These are phyloP conservation scores for Trichoderma harzianum DNA, from an alignment of 2,329 filamentous ascomycete species.

Conservation along the genomic window DNA sequence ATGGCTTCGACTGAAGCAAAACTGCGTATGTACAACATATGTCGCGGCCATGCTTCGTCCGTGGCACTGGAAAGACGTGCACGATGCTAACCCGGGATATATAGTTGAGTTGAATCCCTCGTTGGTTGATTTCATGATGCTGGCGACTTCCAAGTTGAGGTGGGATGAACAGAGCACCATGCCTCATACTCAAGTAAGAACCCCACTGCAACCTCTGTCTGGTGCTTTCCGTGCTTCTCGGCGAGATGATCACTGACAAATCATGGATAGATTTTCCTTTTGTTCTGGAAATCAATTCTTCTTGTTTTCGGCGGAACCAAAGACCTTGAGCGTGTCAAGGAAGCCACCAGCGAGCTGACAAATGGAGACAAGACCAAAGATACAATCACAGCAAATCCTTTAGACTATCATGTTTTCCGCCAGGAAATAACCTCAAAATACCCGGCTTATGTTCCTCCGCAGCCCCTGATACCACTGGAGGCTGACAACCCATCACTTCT, in stretches of 20 bases:
- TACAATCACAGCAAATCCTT: conserved; percentile 85
- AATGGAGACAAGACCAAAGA: conserved; percentile 63
- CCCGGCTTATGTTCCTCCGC: conserved; percentile 89
- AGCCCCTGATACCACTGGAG: conserved; percentile 77
- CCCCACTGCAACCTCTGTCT: conserved; percentile 17
- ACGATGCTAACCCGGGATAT: conserved; percentile 22
- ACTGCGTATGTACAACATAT: conserved; percentile 45
- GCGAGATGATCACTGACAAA: conserved; percentile 19
- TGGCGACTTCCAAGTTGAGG: conserved; percentile 63
- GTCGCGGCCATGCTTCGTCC: not conserved
- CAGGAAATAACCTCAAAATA: conserved; percentile 98
- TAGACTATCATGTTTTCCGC: conserved; percentile 94
- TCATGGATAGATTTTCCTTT: conserved; percentile 64
- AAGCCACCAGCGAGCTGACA: conserved; percentile 60
- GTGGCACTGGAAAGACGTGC: not conserved
- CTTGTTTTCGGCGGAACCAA: conserved; percentile 78
- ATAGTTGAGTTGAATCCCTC: conserved; percentile 60
- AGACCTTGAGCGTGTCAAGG: conserved; percentile 71
- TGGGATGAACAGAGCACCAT: conserved; percentile 66
- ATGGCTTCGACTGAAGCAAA: conserved; percentile 46
- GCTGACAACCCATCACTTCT: conserved; percentile 87
- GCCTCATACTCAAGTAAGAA: conserved; percentile 60
- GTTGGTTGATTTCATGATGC: conserved; percentile 69
- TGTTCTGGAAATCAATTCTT: conserved; percentile 90
- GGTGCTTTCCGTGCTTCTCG: conserved; percentile 9